These are phyloP conservation scores for Trametes cingulata DNA, from an alignment of 768 basidiomycete species.

Conservation along the genomic window DNA sequence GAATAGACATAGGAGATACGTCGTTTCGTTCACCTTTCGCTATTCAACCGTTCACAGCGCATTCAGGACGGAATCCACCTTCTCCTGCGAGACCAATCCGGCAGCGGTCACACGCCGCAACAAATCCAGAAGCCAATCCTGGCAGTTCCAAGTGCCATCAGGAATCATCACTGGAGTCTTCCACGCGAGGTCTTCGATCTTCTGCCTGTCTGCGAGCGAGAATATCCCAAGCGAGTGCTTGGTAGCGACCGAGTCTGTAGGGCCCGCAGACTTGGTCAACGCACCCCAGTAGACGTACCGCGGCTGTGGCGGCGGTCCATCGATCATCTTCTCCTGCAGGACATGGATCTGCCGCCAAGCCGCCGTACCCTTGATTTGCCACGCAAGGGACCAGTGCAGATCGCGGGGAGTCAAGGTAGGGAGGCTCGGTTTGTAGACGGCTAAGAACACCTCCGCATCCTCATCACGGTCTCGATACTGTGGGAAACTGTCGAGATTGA, in stretches of 20 bases:
- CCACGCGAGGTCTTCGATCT: background rate
- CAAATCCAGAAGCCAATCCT: slow-evolving; percentile 1
- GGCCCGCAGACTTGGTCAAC: background rate
- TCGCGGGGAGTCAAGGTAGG: background rate
- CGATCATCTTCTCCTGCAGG: background rate
- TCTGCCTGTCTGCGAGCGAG: background rate
- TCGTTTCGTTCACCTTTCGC: no score
- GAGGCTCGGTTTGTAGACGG: background rate
- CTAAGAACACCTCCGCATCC: background rate
- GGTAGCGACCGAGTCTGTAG: background rate
- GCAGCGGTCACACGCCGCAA: background rate
- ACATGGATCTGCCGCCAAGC: slow-evolving; percentile 3
- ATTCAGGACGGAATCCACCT: background rate
- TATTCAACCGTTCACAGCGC: no score
- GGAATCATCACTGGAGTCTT: background rate
- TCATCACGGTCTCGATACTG: background rate
- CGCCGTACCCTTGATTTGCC: background rate
- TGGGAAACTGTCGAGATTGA: slow-evolving; percentile 2
- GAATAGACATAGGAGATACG: no score
- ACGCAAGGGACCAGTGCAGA: background rate
- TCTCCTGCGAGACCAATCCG: background rate
- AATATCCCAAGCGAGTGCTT: background rate
- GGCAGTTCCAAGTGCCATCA: background rate
- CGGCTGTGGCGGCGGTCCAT: background rate
- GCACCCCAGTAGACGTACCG: slow-evolving; percentile 2